phyloP scores from a whole-genome alignment of 2,329 filamentous ascomycete genomes.

The Alternaria consortialis region DNA sequence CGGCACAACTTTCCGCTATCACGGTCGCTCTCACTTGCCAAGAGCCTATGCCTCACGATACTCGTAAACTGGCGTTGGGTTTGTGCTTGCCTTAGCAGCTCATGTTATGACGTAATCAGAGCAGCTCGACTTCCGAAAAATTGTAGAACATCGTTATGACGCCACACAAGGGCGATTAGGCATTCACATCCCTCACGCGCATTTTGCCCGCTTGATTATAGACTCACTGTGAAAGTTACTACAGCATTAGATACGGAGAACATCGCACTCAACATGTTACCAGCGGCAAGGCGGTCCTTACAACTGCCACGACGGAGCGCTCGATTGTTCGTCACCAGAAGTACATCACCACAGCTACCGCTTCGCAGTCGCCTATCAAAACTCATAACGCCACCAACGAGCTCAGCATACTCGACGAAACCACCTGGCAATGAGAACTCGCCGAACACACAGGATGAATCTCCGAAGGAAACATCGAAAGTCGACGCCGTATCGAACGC shows the following conservation, averaged over 20 bases:
- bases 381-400: constrained; percentile 22
- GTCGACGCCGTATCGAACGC: constrained; percentile 56
- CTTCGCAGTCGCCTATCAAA: constrained; percentile 37
- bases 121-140: constrained; percentile 6
- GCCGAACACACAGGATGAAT: constrained; percentile 17
- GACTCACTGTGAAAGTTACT: neutral
- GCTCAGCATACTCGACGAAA: constrained; percentile 21
- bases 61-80: neutral
- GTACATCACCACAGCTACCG: constrained; percentile 26
- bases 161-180: constrained; percentile 10
- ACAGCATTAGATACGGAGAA: constrained; percentile 2
- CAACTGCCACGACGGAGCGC: constrained; percentile 36
- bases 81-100: neutral
- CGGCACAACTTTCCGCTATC: neutral
- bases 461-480: constrained; percentile 34
- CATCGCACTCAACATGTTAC: constrained; percentile 33
- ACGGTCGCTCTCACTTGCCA: neutral
- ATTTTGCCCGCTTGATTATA: constrained; percentile 1
- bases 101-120: constrained; percentile 20
- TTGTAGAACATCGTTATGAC: constrained; percentile 2
- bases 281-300: constrained; percentile 37
- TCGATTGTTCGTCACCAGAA: constrained; percentile 36
- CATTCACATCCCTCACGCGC: neutral
- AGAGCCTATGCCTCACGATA: neutral
- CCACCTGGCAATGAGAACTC: constrained; percentile 16